Percentiles rank a stretch among this genome's conserved stretches.
Conservation (phyloP, 2,329 filamentous ascomycete species). For the Clonostachys byssicola region DNA sequence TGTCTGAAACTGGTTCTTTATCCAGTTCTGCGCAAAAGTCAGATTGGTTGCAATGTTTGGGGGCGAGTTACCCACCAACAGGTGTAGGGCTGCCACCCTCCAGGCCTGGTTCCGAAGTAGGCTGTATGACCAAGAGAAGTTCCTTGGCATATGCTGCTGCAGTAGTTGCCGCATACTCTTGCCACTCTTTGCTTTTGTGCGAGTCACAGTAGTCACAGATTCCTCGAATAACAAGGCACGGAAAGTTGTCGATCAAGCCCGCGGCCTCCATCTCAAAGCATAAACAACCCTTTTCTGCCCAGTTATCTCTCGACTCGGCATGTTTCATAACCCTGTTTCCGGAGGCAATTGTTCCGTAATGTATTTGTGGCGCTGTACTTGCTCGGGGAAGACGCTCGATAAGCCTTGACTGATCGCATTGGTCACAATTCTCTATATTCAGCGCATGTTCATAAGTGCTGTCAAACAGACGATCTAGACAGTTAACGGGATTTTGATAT, state of each 20-base stretch:
- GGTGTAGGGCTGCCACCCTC: too few relatives aligned
- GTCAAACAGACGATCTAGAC: not conserved
- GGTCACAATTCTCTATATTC: not conserved
- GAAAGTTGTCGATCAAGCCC: conserved; percentile 13
- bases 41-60: too few relatives aligned
- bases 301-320: not conserved
- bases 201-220: conserved; percentile 31
- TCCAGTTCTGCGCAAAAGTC: too few relatives aligned
- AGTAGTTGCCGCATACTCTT: conserved; percentile 22
- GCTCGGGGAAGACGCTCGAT: not conserved
- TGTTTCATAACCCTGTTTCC: conserved; percentile 1
- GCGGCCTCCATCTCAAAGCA: conserved; percentile 22
- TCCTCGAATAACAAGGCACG: conserved; percentile 24
- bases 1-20: too few relatives aligned
- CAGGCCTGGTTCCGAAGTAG: not conserved
- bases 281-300: not conserved
- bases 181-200: conserved; percentile 30
- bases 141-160: conserved; percentile 15
- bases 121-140: not conserved
- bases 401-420: not conserved
- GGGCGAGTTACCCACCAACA: too few relatives aligned
- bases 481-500: not conserved
- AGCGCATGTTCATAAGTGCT: not conserved
- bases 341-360: conserved; percentile 3
- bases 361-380: not conserved